phyloP scores from a whole-genome alignment of 345 rosid genomes.

The Euphorbia lathyris region DNA sequence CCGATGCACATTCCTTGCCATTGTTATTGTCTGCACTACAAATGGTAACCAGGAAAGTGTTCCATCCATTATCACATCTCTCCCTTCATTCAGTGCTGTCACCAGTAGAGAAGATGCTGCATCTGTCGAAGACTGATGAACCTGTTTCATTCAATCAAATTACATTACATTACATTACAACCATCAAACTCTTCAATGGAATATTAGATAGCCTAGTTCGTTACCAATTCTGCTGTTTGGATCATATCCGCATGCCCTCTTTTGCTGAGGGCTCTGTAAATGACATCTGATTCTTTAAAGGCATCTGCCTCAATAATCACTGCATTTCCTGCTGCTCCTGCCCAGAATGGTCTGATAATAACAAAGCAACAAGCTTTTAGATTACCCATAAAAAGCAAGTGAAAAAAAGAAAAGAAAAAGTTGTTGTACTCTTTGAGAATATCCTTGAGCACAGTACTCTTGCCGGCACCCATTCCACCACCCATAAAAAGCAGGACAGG shows the following conservation, averaged over 20 bases:
- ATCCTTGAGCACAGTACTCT: conserved; percentile 89
- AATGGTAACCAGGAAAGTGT: conserved; percentile 93
- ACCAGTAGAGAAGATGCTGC: conserved; percentile 85
- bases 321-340: conserved; percentile 65
- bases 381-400: not conserved
- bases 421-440: conserved; percentile 61
- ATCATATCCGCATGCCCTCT: conserved; percentile 53
- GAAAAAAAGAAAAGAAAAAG: not conserved
- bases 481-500: conserved; percentile 96
- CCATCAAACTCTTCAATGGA: no score
- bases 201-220: no score
- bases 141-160: conserved; percentile 41
- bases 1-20: conserved; percentile 69
- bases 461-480: conserved; percentile 99
- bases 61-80: conserved; percentile 94
- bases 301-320: conserved; percentile 95
- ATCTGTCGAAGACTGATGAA: conserved; percentile 82
- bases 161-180: no score
- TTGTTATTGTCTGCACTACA: conserved; percentile 70
- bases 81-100: conserved; percentile 91
- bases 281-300: conserved; percentile 88
- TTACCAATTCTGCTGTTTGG: conserved; percentile 38
- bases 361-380: not conserved
- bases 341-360: conserved; percentile 72
- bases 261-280: conserved; percentile 72